Base-by-base conservation (phyloP, 1,284 basidiomycete genomes). In the Cryptococcus depauperatus region DNA sequence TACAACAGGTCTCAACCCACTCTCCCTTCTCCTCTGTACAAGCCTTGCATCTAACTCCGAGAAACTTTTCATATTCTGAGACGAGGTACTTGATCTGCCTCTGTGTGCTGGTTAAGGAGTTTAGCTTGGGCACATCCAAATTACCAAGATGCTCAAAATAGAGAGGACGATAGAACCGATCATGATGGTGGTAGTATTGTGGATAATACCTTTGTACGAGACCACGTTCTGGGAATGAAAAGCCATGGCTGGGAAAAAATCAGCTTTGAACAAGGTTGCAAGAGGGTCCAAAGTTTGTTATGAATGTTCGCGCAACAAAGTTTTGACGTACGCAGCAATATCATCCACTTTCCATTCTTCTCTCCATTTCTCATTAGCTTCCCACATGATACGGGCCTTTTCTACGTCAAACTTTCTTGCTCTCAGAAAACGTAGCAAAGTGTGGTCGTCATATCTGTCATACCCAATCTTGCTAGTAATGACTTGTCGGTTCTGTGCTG, bases 1-100 rank as follows among this genome's bases (percentile, higher is more conserved):
- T 97, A 80, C 92, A 97, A 47, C 82, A 88, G n/a, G 92, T 97
- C 74, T 97, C 92, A 67, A 98, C 83, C 48, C 87, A 82, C 69
- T 92, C 82, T 3, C 89, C 89, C 43, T 75, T 69, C 8, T 8
- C 76, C 32, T 73, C 71, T 2, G 59, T 59, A 73, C 88, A 92
- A 4, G 89, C 87, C 30, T 91, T 88, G 26, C 96, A 78, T 34
- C 89, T 83, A 45, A 82, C 76, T 26, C 69, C 71, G 56, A 89
- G 74, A 75, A 85, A 92, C 64, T 83, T 84, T 72, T 98, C 93
- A 78, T 98, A 98, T 72, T 96, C 92, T 66, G 77, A 77, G 30
- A 97, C 86, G 61, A 97, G 84, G 46, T 84, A 83, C 59, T 91
- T 78, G 52, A 96, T 77, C 66, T 87, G 88, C 43, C 93, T 84